These are phyloP conservation scores for Tuber microsphaerosporum DNA, from an alignment of 495 filamentous ascomycete species.

Conservation along the genomic window DNA sequence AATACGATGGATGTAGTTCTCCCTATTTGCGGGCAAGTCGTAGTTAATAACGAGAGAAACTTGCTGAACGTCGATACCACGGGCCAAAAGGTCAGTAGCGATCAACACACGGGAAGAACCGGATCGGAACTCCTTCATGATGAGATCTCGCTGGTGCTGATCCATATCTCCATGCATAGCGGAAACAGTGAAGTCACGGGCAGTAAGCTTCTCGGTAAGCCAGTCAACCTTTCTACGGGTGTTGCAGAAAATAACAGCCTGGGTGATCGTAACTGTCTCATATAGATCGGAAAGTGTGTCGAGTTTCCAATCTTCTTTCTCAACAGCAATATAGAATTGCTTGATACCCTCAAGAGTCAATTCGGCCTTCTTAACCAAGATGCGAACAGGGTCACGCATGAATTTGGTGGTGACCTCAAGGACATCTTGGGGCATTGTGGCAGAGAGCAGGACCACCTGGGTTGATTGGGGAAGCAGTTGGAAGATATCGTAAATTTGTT, in stretches of 20 bases:
- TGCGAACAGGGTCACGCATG: slow-evolving; percentile 98
- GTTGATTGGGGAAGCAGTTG: slow-evolving; percentile 94
- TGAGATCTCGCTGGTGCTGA: slow-evolving; percentile 90
- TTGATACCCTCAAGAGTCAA: slow-evolving; percentile 98
- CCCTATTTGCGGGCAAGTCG: slow-evolving; percentile 94
- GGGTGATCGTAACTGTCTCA: slow-evolving; percentile 98
- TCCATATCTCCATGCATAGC: slow-evolving; percentile 99
- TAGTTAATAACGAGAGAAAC: slow-evolving; percentile 99
- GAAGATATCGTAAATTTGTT: slow-evolving; percentile 99
- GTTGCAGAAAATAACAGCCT: slow-evolving; percentile 99
- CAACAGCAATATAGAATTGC: slow-evolving; percentile 99
- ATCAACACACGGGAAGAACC: slow-evolving; percentile 97
- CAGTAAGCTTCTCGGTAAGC: slow-evolving; percentile 97
- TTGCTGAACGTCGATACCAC: slow-evolving; percentile 99
- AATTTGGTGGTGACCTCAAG: slow-evolving; percentile 99
- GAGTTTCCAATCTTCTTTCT: slow-evolving; percentile 99
- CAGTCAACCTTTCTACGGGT: slow-evolving; percentile 99
- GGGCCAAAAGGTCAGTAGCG: slow-evolving; percentile 91
- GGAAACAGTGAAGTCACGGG: slow-evolving; percentile 96
- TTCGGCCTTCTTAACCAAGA: slow-evolving; percentile 98
- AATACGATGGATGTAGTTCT: slow-evolving; percentile 99
- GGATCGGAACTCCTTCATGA: slow-evolving; percentile 99
- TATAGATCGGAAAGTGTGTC: slow-evolving; percentile 98
- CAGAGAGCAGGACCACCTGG: slow-evolving; percentile 93
- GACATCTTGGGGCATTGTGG: slow-evolving; percentile 97